phyloP scores from a whole-genome alignment of 176 grass and related monocot species.

The Musa schizocarpa region DNA sequence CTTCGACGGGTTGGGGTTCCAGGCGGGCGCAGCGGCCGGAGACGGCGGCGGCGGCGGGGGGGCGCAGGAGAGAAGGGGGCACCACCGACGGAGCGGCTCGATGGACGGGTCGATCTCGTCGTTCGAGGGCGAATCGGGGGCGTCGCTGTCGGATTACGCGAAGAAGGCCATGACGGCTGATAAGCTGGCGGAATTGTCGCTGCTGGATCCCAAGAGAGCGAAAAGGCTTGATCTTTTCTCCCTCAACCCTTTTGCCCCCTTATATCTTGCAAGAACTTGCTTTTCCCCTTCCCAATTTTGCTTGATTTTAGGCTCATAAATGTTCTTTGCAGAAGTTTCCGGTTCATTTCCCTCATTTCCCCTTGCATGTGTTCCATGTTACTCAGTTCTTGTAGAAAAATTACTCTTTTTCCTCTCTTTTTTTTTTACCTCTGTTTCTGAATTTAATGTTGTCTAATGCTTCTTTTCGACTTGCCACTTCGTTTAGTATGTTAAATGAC shows the following conservation, averaged over 20 bases:
- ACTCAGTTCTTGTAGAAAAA: too few species aligned
- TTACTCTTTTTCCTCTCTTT: too few species aligned
- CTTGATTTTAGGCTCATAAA: neutral
- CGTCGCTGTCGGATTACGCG: constrained; percentile 45
- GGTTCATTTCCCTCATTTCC: too few species aligned
- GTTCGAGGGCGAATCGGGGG: constrained; percentile 64
- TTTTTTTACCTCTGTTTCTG: too few species aligned
- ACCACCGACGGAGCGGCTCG: constrained; percentile 73
- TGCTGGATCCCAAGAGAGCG: constrained; percentile 84
- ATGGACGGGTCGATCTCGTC: constrained; percentile 58
- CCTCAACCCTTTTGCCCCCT: neutral
- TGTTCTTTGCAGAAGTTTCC: neutral
- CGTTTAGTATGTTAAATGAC: neutral
- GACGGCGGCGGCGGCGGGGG: constrained; percentile 7
- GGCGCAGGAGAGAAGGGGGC: constrained; percentile 4
- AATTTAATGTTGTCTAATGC: too few species aligned
- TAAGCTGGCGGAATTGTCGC: constrained; percentile 66
- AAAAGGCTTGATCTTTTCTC: constrained; percentile 40
- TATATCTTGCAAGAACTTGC: neutral
- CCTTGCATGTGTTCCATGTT: too few species aligned
- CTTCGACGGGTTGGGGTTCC: constrained; percentile 65
- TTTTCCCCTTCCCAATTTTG: neutral
- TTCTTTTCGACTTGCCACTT: too few species aligned
- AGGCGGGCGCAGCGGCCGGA: constrained; percentile 16
- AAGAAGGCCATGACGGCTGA: constrained; percentile 80